These are phyloP conservation scores for Daedaleopsis nitida DNA, from an alignment of 768 basidiomycete species.

Conservation along the genomic window DNA sequence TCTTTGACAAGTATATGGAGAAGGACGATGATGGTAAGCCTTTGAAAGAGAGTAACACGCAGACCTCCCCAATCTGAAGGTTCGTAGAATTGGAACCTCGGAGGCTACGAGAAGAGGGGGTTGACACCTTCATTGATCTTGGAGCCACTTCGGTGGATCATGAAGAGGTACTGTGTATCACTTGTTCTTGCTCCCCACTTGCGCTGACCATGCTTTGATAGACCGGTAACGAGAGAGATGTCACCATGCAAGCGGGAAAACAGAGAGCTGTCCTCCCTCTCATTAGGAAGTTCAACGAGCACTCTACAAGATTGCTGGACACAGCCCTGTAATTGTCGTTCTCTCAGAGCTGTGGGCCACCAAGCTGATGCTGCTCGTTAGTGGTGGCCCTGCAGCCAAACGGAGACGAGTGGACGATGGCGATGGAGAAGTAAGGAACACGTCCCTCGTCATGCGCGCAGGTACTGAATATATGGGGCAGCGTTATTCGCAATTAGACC, in stretches of 20 bases:
- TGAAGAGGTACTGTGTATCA: conserved; percentile 58
- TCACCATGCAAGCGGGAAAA: conserved; percentile 95
- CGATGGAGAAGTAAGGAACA: conserved; percentile 43
- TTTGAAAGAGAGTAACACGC: no score
- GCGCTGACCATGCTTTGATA: conserved; percentile 31
- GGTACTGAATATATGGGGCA: neutral
- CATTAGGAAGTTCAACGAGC: conserved; percentile 97
- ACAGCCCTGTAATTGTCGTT: conserved; percentile 64
- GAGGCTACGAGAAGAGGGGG: conserved; percentile 59
- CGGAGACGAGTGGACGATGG: conserved; percentile 51
- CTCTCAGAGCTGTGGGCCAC: neutral
- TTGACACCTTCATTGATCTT: conserved; percentile 82
- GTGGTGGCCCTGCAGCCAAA: conserved; percentile 60
- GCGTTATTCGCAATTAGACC: conserved; percentile 66
- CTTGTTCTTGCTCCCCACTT: neutral
- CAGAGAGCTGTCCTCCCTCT: conserved; percentile 87
- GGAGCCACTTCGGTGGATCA: conserved; percentile 92
- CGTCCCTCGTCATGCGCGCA: neutral
- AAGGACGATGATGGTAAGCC: conserved; percentile 88
- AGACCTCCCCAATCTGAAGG: conserved; percentile 1
- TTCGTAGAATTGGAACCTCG: conserved; percentile 75
- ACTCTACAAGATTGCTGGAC: conserved; percentile 86
- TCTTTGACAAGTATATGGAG: conserved; percentile 96
- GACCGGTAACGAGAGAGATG: conserved; percentile 88
- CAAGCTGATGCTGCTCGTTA: conserved; percentile 25